phyloP scores from a whole-genome alignment of 331 rosid species.

The Dryas integrifolia region DNA sequence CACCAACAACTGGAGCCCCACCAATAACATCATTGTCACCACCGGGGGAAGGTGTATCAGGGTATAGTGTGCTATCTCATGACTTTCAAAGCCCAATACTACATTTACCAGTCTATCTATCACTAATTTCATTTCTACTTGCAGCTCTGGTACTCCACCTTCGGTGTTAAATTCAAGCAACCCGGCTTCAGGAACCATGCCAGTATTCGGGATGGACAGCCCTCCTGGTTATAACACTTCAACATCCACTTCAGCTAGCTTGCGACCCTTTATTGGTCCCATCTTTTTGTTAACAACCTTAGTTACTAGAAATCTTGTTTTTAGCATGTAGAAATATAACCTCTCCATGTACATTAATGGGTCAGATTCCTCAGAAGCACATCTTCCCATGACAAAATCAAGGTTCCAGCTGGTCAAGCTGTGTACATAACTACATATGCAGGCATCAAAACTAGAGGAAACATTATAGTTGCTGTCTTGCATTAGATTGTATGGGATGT shows the following conservation, averaged over 20 bases:
- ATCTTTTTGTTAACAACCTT: conserved; percentile 43
- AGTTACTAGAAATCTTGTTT: conserved; percentile 30
- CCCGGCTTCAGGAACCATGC: conserved; percentile 54
- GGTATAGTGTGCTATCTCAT: conserved; percentile 40
- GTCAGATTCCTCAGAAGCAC: conserved; percentile 14
- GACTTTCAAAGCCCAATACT: conserved; percentile 11
- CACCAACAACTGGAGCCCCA: conserved; percentile 25
- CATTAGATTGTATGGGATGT: conserved; percentile 20
- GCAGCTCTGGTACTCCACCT: conserved; percentile 58
- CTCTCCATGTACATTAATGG: conserved; percentile 10
- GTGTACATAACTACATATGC: conserved; percentile 31
- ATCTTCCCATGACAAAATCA: neutral
- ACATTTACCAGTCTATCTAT: conserved; percentile 21
- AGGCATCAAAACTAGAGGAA: neutral
- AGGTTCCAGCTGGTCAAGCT: conserved; percentile 13
- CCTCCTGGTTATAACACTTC: conserved; percentile 50
- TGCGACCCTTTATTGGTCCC: conserved; percentile 48
- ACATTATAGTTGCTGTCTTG: conserved; percentile 8
- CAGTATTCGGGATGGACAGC: conserved; percentile 50
- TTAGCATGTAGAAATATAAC: conserved; percentile 27
- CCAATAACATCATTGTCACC: conserved; percentile 33
- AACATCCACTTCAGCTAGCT: conserved; percentile 46
- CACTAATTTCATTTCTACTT: conserved; percentile 26
- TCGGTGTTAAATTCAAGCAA: conserved; percentile 64
- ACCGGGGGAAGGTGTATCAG: conserved; percentile 46